phyloP scores from a whole-genome alignment of 371 early-diverging fungal species.

The Massospora cicadina region DNA sequence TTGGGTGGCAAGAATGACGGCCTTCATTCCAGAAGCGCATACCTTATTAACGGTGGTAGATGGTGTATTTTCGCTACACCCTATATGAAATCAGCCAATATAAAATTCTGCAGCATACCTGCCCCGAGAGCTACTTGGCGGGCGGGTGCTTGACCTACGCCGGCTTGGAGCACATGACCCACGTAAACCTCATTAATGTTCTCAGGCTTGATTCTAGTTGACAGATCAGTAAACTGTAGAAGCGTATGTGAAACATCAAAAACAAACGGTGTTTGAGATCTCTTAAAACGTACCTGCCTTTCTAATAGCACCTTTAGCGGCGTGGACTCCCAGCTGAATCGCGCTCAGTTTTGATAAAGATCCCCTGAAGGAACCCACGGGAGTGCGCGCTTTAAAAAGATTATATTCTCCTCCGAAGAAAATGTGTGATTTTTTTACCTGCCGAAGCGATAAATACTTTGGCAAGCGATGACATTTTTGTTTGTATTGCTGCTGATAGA shows the following conservation, averaged over 20 bases:
- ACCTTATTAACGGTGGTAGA: conserved; percentile 89
- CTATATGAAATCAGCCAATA: conserved; percentile 20
- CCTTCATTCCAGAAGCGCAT: conserved; percentile 89
- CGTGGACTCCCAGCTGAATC: conserved; percentile 46
- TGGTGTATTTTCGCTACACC: conserved; percentile 50
- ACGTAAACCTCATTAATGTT: conserved; percentile 76
- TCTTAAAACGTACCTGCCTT: conserved; percentile 33
- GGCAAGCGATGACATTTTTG: conserved; percentile 6
- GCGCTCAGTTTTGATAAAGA: conserved; percentile 41
- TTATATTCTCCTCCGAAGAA: background rate
- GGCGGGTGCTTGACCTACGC: conserved; percentile 68
- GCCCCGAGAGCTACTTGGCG: conserved; percentile 61
- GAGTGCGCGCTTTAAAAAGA: conserved; percentile 39
- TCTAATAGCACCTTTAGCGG: conserved; percentile 48
- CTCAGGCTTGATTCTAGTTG: conserved; percentile 33
- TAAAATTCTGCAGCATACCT: conserved; percentile 16
- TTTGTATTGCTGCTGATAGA: background rate
- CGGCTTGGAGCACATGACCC: conserved; percentile 78
- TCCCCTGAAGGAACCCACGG: conserved; percentile 56
- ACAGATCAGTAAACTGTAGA: background rate
- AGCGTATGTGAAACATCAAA: background rate
- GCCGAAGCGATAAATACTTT: conserved; percentile 10
- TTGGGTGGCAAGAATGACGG: conserved; percentile 55
- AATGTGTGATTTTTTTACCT: background rate
- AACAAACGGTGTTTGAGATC: background rate